A percentile compares a stretch with the other conserved stretches of the same genome.
phyloP scores from a whole-genome alignment of 2,329 filamentous ascomycete species.

The Fusarium graminum region DNA sequence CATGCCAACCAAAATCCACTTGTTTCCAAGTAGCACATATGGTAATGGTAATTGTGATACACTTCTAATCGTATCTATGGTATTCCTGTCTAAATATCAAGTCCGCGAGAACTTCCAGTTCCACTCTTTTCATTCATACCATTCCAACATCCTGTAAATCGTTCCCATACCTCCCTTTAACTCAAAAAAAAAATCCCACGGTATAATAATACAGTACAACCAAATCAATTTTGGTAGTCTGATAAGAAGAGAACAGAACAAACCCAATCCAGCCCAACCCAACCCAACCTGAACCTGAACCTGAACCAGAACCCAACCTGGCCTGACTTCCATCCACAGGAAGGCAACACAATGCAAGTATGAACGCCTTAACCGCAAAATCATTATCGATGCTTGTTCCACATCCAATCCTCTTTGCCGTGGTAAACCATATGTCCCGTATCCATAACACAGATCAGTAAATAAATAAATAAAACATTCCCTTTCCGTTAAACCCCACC shows the following conservation, averaged over 20 bases:
- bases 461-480: slow-evolving; percentile 12
- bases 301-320: slow-evolving; percentile 4
- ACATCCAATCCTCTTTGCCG: slow-evolving; percentile 27
- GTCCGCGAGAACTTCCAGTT: slow-evolving; percentile 45
- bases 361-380: slow-evolving; percentile 43
- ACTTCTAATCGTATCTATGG: slow-evolving; percentile 40
- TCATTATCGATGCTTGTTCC: slow-evolving; percentile 37
- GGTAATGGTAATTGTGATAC: slow-evolving; percentile 21
- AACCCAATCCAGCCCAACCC: slow-evolving; percentile 29
- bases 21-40: background rate
- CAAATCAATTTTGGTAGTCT: slow-evolving; percentile 43
- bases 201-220: slow-evolving; percentile 43
- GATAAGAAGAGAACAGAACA: slow-evolving; percentile 30
- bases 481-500: slow-evolving; percentile 38
- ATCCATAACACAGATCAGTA: slow-evolving; percentile 31
- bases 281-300: slow-evolving; percentile 14
- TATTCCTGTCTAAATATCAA: slow-evolving; percentile 39
- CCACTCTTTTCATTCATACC: slow-evolving; percentile 31
- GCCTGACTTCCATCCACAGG: slow-evolving; percentile 33
- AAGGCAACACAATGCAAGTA: slow-evolving; percentile 37
- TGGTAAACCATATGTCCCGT: slow-evolving; percentile 36
- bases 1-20: slow-evolving; percentile 9
- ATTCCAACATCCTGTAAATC: slow-evolving; percentile 21
- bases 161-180: slow-evolving; percentile 30
- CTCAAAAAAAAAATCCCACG: slow-evolving; percentile 33